These are phyloP conservation scores for Pelargonium fulgidum DNA, from an alignment of 441 rosid species.

Conservation along the genomic window DNA sequence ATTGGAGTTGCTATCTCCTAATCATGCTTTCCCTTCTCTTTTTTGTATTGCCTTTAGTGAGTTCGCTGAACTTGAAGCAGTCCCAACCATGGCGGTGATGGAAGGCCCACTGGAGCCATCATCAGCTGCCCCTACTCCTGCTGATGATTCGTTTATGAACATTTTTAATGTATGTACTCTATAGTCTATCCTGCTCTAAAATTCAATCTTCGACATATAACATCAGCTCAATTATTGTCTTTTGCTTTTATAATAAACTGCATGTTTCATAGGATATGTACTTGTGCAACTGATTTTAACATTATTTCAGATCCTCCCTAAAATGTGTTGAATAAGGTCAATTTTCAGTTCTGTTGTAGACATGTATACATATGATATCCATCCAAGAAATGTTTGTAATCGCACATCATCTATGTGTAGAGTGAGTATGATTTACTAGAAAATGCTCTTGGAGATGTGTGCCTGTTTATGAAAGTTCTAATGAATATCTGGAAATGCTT, in stretches of 20 bases:
- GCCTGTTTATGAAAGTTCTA: too few relatives aligned
- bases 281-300: neutral
- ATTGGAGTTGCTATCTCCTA: slow-evolving; percentile 2
- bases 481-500: too few relatives aligned
- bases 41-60: slow-evolving; percentile 32
- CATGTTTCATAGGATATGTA: neutral
- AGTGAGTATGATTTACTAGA: too few relatives aligned
- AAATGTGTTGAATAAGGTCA: too few relatives aligned
- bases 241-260: neutral
- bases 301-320: neutral
- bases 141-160: slow-evolving; percentile 51
- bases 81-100: slow-evolving; percentile 46
- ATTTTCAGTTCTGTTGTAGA: too few relatives aligned
- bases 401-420: too few relatives aligned
- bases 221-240: neutral
- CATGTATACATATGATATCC: too few relatives aligned
- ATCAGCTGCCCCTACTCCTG: slow-evolving; percentile 29
- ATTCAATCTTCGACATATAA: neutral
- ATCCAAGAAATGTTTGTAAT: too few relatives aligned
- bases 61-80: slow-evolving; percentile 64
- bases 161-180: slow-evolving; percentile 46
- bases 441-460: too few relatives aligned
- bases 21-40: neutral
- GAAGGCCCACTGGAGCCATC: slow-evolving; percentile 62
- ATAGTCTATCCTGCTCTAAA: neutral